Evolutionary conservation across 495 filamentous ascomycete species (phyloP).

Genomic region (Trichoderma asperelloides): DNA sequence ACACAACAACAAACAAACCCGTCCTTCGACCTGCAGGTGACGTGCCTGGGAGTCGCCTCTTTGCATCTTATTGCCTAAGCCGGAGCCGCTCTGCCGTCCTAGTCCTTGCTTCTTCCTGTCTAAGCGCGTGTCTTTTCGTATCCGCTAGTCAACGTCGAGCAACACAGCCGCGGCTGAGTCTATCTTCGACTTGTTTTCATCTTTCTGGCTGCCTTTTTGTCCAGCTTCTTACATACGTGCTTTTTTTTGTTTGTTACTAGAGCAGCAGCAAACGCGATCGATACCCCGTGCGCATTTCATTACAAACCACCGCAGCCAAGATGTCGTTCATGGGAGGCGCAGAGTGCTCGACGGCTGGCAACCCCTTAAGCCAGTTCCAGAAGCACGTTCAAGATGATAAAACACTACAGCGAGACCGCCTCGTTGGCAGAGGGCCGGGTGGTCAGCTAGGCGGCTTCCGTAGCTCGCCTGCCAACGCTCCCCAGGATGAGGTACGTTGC

Average conservation of each 20-base stretch:
- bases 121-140: neutral
- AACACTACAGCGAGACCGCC: conserved; percentile 79
- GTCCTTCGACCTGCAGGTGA: neutral
- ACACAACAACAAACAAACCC: neutral
- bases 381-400: conserved; percentile 95
- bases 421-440: conserved; percentile 60
- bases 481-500: conserved; percentile 38
- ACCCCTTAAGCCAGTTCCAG: conserved; percentile 91
- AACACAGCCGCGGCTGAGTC: neutral
- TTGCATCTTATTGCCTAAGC: neutral
- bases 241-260: neutral
- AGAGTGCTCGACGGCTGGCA: conserved; percentile 93
- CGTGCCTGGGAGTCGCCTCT: neutral
- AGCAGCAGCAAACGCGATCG: neutral
- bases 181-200: neutral
- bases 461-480: conserved; percentile 27
- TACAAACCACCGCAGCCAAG: conserved; percentile 12
- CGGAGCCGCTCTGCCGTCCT: neutral
- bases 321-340: conserved; percentile 96
- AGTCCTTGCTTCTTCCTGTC: neutral
- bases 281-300: neutral
- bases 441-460: conserved; percentile 33
- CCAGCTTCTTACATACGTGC: neutral
- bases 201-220: neutral
- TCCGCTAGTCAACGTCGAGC: neutral